Evolutionary conservation across 1,284 basidiomycete genomes (phyloP).

Genomic region (Tilletia setariae): DNA sequence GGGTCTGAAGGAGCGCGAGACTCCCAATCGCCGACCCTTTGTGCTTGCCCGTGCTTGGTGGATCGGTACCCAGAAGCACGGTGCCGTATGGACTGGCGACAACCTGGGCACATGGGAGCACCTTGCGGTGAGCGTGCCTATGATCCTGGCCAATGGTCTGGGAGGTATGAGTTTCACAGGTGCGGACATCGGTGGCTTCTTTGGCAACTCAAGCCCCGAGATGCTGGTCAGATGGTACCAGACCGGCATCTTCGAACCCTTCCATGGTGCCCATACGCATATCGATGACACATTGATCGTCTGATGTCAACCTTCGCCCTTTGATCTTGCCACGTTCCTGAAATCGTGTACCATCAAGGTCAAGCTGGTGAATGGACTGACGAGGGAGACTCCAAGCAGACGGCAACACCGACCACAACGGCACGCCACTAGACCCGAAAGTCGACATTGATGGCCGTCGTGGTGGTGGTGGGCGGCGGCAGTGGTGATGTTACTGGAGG

Average conservation of each 20-base stretch:
- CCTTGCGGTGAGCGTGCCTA: constrained; percentile 86
- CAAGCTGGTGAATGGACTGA: too few species aligned
- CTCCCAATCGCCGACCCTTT: constrained; percentile 64
- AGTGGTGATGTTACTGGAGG: too few species aligned
- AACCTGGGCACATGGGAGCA: constrained; percentile 98
- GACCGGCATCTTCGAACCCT: constrained; percentile 89
- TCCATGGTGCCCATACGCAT: constrained; percentile 97
- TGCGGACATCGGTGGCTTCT: constrained; percentile 97
- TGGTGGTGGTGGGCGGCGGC: too few species aligned
- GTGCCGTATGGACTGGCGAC: constrained; percentile 98
- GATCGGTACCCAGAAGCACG: constrained; percentile 89
- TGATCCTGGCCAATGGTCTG: constrained; percentile 84
- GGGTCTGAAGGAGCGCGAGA: constrained; percentile 72
- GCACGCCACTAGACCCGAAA: too few species aligned
- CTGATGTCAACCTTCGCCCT: too few species aligned
- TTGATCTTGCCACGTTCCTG: too few species aligned
- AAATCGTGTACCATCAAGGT: too few species aligned
- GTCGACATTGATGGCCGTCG: too few species aligned
- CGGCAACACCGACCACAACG: too few species aligned
- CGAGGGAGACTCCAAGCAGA: too few species aligned
- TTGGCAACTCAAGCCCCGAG: constrained; percentile 89
- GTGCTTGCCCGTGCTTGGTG: constrained; percentile 93
- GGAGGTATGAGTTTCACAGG: constrained; percentile 93
- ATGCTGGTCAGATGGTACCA: constrained; percentile 98
- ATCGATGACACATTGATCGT: constrained; percentile 98